Base-by-base conservation (phyloP, 106 monocot species). In the Dioscorea alata region DNA sequence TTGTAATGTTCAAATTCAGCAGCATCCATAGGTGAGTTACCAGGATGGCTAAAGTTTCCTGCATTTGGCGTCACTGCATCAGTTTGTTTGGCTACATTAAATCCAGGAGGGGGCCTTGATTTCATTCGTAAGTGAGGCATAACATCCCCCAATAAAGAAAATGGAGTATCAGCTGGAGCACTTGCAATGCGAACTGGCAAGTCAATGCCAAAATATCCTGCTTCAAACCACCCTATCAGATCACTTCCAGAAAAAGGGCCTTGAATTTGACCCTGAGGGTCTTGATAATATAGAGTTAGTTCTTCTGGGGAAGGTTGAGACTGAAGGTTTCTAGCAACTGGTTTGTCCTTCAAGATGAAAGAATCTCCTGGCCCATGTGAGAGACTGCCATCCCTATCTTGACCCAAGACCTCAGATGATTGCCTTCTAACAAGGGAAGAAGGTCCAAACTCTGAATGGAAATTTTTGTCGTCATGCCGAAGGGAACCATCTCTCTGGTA, bases 131-230 rank as follows among this genome's bases (percentile, higher is more conserved):
- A 72, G 56, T 99, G 92, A 33, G 99, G 99, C 87, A 99, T 99
- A 63, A 88, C 87, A 83, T 99, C 99, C 51, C 99, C 99, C 81
- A 99, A 89, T 64, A 70, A 67, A 19, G 69, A 78, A 67, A 93
- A 99, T 54, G 89, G 89, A 58, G 77, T 23, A 85, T 92, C 87
- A 49, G 51, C 4, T 8, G 99, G 87, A 72, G 81, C 80, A 83
- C 50, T 68, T 22, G 67, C 84, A 48, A 83, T 62, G 13, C 92
- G 85, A 42, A 99, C 92, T 82, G 64, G 87, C 79, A 99, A 83
- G 69, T 99, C 92, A 53, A 99, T 87, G 49, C 92, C 99, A 90
- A 99, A 99, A 75, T 90, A 99, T 72, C 89, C 90, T 48, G 92
- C 80, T 33, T 99, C 99, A 79, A 87, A 93, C 99, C 99, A 99